Evolutionary conservation across 352 stramenopile genomes (phyloP), one percentile per base, ranked within the genome.

Genomic region (Globisporangium middletonii): DNA sequence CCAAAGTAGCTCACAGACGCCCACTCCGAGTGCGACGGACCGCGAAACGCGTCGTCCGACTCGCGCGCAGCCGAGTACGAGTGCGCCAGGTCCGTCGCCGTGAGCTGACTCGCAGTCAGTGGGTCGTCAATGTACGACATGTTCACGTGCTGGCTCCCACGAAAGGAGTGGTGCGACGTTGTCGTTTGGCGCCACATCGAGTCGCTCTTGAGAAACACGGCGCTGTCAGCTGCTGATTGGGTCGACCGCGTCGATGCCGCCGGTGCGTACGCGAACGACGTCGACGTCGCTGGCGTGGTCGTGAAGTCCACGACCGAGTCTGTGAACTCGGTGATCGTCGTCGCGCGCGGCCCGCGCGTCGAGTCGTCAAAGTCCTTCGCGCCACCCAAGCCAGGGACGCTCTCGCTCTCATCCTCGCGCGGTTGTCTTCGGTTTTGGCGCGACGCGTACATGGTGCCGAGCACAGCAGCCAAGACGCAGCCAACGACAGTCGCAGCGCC

Each of bases 201-300:
- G 23, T 63, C 57, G 57, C 50, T 63, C 57, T 63, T 58, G 28
- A 58, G 42, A 5, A 45, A 44, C 6, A 57, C 50, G 7, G 19
- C n/a, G 4, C 33, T 30, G 7, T 58, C 50, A 8, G 50, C 50
- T 8, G 50, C 43, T 5, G 13, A 49, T 15, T 30, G 46, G 16
- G 44, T 42, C 30, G 48, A 35, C 18, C 27, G 41, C 16, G 43
- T 49, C 2, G 33, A 5, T 3, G 4, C 19, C 1, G 19, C 12
- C 3, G 50, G 30, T 16, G 43, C 19, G 19, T 55, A 55, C 19
- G 50, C 35, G 13, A 19, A 53, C 33, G 33, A 38, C 30, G 26
- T 63, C 28, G 50, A 58, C 4, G 57, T 57, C 41, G 47, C 18
- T 23, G 56, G 56, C 26, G 57, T 63, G 1, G 57, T n/a, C 16